Base-by-base conservation (phyloP, 768 basidiomycete genomes). In the Mycena latifolia region DNA sequence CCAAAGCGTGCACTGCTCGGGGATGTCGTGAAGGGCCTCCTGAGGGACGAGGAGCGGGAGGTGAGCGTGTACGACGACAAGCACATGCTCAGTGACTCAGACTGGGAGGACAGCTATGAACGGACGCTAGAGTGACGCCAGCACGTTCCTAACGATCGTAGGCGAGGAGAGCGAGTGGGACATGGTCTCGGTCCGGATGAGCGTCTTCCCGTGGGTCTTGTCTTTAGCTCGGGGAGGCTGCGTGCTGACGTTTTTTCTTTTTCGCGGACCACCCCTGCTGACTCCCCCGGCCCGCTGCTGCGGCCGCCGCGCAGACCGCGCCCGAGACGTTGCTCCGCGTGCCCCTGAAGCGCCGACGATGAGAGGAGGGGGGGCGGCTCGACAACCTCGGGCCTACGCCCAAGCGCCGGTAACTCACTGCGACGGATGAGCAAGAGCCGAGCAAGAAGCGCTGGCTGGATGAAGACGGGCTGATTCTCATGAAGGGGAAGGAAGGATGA, bases 41-140 rank as follows among this genome's bases (percentile, higher is more conserved):
- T 96, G 35, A 86, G 90, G 11, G 83, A 82, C 11, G 86, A 84
- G 11, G 81, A 73, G 72, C 82, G 74, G 80, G 90, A 93, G 48
- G 88, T 96, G 14, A 92, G 88, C 70, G 91, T 96, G 37, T 94
- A 90, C 72, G 94, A 98, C 76, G 95, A 93, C 51, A 90, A 92
- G 71, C 85, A 96, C 47, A 78, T 99, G 48, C 79, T 99, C 59
- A 92, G 89, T 67, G 98, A 99, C 73, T 94, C 95, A 9, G 97
- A 99, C 74, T 97, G 92, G 85, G 92, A 94, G 50, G 96, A 98
- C 72, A 98, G 98, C 72, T 75, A 87, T 65, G 90, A 86, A 3
- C 85, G 91, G 66, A 95, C 94, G 52, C 75, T 99, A 69, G 92
- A 89, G 88, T 97, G 33, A 88, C 85, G 0, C 80, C 58, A 95